Conservation (phyloP, 257 asterid species). For the Cynanchum wilfordii region DNA sequence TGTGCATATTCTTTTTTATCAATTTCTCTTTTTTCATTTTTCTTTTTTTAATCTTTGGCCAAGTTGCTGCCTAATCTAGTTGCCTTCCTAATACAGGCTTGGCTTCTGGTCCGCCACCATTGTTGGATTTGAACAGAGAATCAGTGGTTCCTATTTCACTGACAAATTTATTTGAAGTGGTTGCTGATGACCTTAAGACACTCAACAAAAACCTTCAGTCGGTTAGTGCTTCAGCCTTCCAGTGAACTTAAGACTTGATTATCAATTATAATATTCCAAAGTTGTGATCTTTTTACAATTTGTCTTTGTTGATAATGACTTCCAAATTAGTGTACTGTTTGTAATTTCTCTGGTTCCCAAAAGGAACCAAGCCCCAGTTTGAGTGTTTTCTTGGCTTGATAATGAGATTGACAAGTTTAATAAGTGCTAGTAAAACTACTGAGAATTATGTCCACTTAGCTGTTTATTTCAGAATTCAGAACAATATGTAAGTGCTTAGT, state of each 20-base stretch:
- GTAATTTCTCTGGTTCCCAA: background rate
- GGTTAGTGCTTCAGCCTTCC: conserved; percentile 37
- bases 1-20: background rate
- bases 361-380: background rate
- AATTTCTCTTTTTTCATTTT: background rate
- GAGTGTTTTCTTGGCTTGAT: background rate
- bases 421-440: background rate
- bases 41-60: background rate
- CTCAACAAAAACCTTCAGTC: conserved; percentile 75
- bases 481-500: background rate
- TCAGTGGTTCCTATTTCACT: conserved; percentile 33
- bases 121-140: conserved; percentile 48
- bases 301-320: background rate
- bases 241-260: conserved; percentile 1
- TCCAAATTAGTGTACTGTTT: background rate
- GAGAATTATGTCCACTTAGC: background rate
- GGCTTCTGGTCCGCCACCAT: conserved; percentile 47
- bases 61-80: conserved; percentile 12
- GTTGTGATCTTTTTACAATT: background rate
- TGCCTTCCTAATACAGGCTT: conserved; percentile 31
- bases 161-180: conserved; percentile 66
- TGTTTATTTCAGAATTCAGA: background rate
- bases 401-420: background rate
- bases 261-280: background rate
- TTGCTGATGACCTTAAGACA: conserved; percentile 69